These are phyloP conservation scores for Amanita brunnescens DNA, from an alignment of 768 basidiomycete species.

Conservation along the genomic window DNA sequence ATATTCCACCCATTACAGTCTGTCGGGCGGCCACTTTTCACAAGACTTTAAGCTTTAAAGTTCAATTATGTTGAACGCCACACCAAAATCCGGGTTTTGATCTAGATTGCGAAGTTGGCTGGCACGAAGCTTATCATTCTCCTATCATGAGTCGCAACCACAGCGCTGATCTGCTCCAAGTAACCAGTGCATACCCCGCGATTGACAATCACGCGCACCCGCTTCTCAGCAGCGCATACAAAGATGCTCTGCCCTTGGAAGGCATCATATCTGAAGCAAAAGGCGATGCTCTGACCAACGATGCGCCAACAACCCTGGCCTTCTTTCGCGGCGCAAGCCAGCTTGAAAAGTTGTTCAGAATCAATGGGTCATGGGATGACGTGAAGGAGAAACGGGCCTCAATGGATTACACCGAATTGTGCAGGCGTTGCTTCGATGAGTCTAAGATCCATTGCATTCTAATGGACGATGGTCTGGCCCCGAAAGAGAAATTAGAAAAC, in stretches of 20 bases:
- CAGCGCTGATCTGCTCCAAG: slow-evolving; percentile 15
- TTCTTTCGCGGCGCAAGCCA: slow-evolving; percentile 49
- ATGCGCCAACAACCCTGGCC: slow-evolving; percentile 49
- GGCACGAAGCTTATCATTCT: too few relatives aligned
- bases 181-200: slow-evolving; percentile 35
- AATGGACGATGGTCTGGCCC: slow-evolving; percentile 65
- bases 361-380: slow-evolving; percentile 47
- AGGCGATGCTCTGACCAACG: slow-evolving; percentile 39
- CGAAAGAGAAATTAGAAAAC: slow-evolving; percentile 35
- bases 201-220: slow-evolving; percentile 82
- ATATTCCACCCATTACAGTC: too few relatives aligned
- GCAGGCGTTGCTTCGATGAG: slow-evolving; percentile 41
- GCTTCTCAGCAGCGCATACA: slow-evolving; percentile 39
- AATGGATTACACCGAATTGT: slow-evolving; percentile 48
- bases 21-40: too few relatives aligned
- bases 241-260: slow-evolving; percentile 47
- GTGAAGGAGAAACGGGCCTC: slow-evolving; percentile 39
- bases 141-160: background rate
- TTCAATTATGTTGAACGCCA: too few relatives aligned
- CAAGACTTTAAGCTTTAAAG: too few relatives aligned
- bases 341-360: slow-evolving; percentile 40
- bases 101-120: too few relatives aligned
- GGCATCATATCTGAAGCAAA: slow-evolving; percentile 58
- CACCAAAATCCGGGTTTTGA: too few relatives aligned
- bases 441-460: slow-evolving; percentile 61